Base-by-base conservation (phyloP, 2,329 filamentous ascomycete species). In the Pezicula carpinea region DNA sequence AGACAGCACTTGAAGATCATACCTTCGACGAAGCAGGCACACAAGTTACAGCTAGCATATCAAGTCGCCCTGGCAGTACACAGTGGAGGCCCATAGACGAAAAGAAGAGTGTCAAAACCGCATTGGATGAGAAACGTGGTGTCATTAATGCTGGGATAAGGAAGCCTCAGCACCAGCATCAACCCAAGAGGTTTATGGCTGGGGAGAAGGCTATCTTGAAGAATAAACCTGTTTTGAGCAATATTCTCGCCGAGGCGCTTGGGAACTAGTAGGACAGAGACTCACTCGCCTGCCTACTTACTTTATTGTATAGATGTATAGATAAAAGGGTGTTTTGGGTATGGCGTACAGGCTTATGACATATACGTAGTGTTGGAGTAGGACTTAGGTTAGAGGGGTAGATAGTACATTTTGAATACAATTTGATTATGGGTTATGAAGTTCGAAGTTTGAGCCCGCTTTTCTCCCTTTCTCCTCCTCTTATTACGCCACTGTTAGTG, bases 161-260 rank as follows among this genome's bases (percentile, higher is more conserved):
- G 23, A 26, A 26, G 23, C 23, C 23, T 26, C 7, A 26, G 11
- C 55, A 51, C n/a, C 44, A 43, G 43, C 55, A 51, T 32, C 43
- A 54, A 56, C 80, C 82, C 1, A 80, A 72, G 53, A 75, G 65
- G 57, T 74, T 69, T 6, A 82, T 79, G 59, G 73, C 81, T 39
- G 81, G 82, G 0, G 76, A 77, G 43, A 79, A 76, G 53, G 73
- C 76, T 26, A 68, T 92, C 49, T 65, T 89, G 55, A 82, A 80
- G 49, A 80, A 77, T 31, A 81, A 82, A 59, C 79, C 82, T 31
- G 75, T 95, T 46, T 23, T 40, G 22, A 14, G 10, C 13, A 40
- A 40, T 71, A 82, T 96, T 53, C 72, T 90, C 57, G 89, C 93
- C 67, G 87, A 90, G 10, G 18, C 31, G 15, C 6, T 23, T 23